Conservation (phyloP, 192 early-diverging fungal species). For the Backusella tarrabulga region DNA sequence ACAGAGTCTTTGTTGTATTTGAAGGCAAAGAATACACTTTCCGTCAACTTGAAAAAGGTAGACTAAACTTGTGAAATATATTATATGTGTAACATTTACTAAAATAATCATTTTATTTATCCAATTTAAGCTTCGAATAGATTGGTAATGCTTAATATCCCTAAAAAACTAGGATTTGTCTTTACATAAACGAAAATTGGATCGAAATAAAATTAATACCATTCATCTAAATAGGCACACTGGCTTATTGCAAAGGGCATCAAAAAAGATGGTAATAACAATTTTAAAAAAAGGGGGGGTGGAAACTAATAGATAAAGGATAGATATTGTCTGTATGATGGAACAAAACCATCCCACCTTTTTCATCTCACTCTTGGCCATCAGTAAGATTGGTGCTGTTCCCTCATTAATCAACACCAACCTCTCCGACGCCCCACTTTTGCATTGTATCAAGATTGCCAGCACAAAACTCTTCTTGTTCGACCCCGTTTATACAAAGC, state of each 20-base stretch:
- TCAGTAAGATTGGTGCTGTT: slow-evolving; percentile 55
- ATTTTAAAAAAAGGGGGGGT: not conserved
- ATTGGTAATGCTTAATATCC: slow-evolving; percentile 22
- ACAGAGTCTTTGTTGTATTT: slow-evolving; percentile 47
- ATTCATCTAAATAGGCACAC: slow-evolving; percentile 16
- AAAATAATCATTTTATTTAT: slow-evolving; percentile 5
- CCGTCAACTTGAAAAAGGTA: slow-evolving; percentile 46
- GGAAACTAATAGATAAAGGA: too few relatives aligned
- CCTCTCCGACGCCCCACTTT: slow-evolving; percentile 38
- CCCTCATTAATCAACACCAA: slow-evolving; percentile 65
- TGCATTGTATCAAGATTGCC: slow-evolving; percentile 43
- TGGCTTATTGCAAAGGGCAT: slow-evolving; percentile 30
- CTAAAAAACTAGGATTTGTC: not conserved
- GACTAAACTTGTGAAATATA: not conserved
- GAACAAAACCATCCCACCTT: slow-evolving; percentile 57
- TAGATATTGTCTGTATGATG: slow-evolving; percentile 55
- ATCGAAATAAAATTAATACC: not conserved
- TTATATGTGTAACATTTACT: not conserved
- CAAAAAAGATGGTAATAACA: slow-evolving; percentile 17
- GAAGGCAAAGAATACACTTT: slow-evolving; percentile 49
- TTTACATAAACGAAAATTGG: not conserved
- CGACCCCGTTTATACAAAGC: slow-evolving; percentile 35
- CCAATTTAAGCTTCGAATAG: slow-evolving; percentile 22
- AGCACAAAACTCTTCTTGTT: slow-evolving; percentile 43
- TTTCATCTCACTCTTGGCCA: slow-evolving; percentile 48